Percentiles rank a stretch among this genome's conserved stretches.
These are phyloP conservation scores for Phytophthora chlamydospora DNA, from an alignment of 352 stramenopile species.

Conservation along the genomic window DNA sequence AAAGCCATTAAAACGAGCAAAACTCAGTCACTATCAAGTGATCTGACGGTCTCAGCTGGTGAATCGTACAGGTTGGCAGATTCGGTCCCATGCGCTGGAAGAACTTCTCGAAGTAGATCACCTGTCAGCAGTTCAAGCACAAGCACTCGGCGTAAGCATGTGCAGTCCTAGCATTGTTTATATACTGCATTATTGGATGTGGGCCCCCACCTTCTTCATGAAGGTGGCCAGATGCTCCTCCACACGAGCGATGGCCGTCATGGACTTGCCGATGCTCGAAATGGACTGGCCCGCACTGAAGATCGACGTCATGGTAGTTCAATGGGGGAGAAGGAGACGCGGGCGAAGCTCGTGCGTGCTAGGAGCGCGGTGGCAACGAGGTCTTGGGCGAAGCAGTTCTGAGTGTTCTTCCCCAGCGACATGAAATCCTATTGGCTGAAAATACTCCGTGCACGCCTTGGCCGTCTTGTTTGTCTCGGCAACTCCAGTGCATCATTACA, in stretches of 20 bases:
- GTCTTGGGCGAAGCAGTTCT: too few relatives aligned
- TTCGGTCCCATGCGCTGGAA: slow-evolving; percentile 75
- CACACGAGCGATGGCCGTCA: slow-evolving; percentile 78
- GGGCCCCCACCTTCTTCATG: slow-evolving; percentile 75
- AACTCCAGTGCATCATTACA: too few relatives aligned
- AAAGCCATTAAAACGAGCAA: background rate
- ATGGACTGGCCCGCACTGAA: slow-evolving; percentile 87
- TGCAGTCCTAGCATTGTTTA: background rate
- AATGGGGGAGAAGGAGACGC: slow-evolving; percentile 1
- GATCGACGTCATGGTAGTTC: slow-evolving; percentile 59
- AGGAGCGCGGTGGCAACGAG: too few relatives aligned
- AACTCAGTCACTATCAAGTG: slow-evolving; percentile 5
- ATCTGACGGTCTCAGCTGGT: background rate
- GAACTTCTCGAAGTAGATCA: slow-evolving; percentile 86
- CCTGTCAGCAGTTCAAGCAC: slow-evolving; percentile 39
- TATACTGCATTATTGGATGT: background rate
- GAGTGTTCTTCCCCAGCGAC: too few relatives aligned
- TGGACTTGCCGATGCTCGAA: slow-evolving; percentile 87
- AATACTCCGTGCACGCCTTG: too few relatives aligned
- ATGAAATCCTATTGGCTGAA: too few relatives aligned
- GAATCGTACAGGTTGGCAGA: slow-evolving; percentile 52
- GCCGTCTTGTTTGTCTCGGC: too few relatives aligned
- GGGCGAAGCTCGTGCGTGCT: background rate
- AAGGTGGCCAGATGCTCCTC: slow-evolving; percentile 83
- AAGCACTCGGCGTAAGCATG: background rate